Base-by-base conservation (phyloP, 768 basidiomycete species). In the Pisolithus marmoratus region DNA sequence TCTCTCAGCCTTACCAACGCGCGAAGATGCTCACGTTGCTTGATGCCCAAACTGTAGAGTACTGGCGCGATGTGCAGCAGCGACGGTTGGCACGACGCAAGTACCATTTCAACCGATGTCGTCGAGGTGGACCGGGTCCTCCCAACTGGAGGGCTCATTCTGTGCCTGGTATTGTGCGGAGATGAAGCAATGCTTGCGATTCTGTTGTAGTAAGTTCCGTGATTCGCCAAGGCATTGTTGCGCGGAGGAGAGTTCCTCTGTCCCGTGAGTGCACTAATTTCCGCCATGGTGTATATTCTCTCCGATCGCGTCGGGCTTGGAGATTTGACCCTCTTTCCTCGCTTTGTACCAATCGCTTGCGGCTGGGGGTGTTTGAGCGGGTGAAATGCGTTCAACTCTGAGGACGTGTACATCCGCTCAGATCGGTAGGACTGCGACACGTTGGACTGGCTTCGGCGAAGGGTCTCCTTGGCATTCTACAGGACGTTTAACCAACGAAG, bases 11-110 rank as follows among this genome's bases (percentile, higher is more conserved):
- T 72, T 8, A 74, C 76, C 17, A 88, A 68, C 2, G 87, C 87
- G 11, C 76, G 72, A 36, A 89, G 65, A 64, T 88, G 85, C 37
- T 81, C 83, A 46, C 79, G 70, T 8, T 68, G 74, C 47, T 71
- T 66, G 29, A 88, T 84, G 0, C 87, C 86, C 9, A 89, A 70
- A 24, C 69, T 74, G 27, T 70, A 71, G 27, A 89, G 68, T 17
- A 79, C 68, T 0, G 83, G 83, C 2, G 73, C 69, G 38, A 87
- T 77, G 67, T 88, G 87, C 15, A 78, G 49, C 45, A 89, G 67
- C 3, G 85, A 79, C 17, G 87, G 86, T 52, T 80, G 73, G 61
- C 85, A 88, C 5, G 83, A 76, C 1, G 72, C 65, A 15, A 89
- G 74, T 36, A 87, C 67, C 2, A 70, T 63, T 52, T 83, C 80